Evolutionary conservation across 768 basidiomycete species (phyloP).

Genomic region (Coprinellus micaceus): DNA sequence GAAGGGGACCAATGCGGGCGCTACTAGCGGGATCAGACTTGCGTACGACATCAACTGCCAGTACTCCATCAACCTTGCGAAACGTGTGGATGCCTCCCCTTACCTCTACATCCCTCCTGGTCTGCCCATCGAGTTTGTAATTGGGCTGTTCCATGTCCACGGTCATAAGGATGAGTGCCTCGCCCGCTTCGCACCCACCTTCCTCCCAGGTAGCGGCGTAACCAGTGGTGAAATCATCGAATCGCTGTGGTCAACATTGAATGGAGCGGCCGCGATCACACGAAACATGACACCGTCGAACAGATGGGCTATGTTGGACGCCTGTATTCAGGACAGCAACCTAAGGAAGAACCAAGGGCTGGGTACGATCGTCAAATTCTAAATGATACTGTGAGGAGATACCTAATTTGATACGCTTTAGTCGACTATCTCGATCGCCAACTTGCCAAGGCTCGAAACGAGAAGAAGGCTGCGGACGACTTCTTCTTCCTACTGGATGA

Average conservation of each 20-base stretch:
- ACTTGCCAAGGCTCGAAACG: too few relatives aligned
- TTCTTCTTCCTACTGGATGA: too few relatives aligned
- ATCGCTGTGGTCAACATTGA: conserved; percentile 16
- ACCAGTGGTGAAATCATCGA: conserved; percentile 18
- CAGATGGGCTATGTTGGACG: conserved; percentile 17
- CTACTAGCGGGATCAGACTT: background rate
- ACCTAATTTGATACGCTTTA: background rate
- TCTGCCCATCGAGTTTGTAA: conserved; percentile 11
- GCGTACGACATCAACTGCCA: conserved; percentile 16
- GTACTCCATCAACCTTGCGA: conserved; percentile 10
- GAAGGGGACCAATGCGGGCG: background rate
- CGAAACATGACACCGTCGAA: conserved; percentile 11
- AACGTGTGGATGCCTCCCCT: background rate
- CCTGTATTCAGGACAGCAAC: conserved; percentile 21
- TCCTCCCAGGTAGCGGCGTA: conserved; percentile 7
- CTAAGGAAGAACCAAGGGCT: conserved; percentile 20
- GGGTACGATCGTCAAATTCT: conserved; percentile 1
- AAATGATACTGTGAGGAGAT: background rate
- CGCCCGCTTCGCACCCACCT: conserved; percentile 15
- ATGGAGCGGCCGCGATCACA: conserved; percentile 4
- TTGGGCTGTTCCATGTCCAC: conserved; percentile 20
- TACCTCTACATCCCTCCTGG: background rate
- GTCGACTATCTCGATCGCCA: too few relatives aligned
- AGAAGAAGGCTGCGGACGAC: too few relatives aligned
- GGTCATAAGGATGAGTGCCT: conserved; percentile 21